Percentiles rank a stretch among this genome's conserved stretches.
Conservation (phyloP, 495 filamentous ascomycete genomes). For the Penicillium ucsense region DNA sequence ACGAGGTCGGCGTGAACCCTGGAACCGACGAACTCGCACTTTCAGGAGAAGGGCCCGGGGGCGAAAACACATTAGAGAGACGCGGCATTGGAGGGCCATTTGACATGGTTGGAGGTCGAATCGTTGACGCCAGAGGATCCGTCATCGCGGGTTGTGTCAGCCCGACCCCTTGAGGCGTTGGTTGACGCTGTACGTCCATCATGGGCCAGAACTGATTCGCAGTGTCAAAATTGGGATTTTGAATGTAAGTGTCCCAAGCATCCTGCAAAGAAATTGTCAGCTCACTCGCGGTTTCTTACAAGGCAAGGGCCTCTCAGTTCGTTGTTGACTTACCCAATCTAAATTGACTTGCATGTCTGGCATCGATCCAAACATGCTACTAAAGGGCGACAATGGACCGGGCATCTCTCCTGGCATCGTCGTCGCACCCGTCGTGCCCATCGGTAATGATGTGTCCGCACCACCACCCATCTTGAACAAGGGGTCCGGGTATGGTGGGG, state of each 20-base stretch:
- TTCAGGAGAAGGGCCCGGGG: slow-evolving; percentile 10
- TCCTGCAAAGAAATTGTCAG: slow-evolving; percentile 24
- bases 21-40: slow-evolving; percentile 7
- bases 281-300: too few relatives aligned
- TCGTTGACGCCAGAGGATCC: slow-evolving; percentile 5
- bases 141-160: slow-evolving; percentile 9
- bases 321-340: slow-evolving; percentile 60
- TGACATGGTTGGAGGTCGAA: slow-evolving; percentile 4
- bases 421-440: slow-evolving; percentile 19
- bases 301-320: not conserved
- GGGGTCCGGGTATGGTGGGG: slow-evolving; percentile 21
- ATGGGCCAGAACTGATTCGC: slow-evolving; percentile 39
- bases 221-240: slow-evolving; percentile 39
- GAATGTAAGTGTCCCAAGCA: slow-evolving; percentile 48
- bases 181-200: slow-evolving; percentile 25
- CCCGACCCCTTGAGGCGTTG: slow-evolving; percentile 7
- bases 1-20: slow-evolving; percentile 11
- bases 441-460: slow-evolving; percentile 16
- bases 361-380: slow-evolving; percentile 46
- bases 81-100: slow-evolving; percentile 2
- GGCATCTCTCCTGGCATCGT: slow-evolving; percentile 19
- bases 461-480: slow-evolving; percentile 20
- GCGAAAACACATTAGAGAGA: slow-evolving; percentile 11
- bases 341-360: slow-evolving; percentile 58
- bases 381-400: slow-evolving; percentile 40